Conservation (phyloP, 2,329 filamentous ascomycete genomes). For the Rhynchosporium agropyri region DNA sequence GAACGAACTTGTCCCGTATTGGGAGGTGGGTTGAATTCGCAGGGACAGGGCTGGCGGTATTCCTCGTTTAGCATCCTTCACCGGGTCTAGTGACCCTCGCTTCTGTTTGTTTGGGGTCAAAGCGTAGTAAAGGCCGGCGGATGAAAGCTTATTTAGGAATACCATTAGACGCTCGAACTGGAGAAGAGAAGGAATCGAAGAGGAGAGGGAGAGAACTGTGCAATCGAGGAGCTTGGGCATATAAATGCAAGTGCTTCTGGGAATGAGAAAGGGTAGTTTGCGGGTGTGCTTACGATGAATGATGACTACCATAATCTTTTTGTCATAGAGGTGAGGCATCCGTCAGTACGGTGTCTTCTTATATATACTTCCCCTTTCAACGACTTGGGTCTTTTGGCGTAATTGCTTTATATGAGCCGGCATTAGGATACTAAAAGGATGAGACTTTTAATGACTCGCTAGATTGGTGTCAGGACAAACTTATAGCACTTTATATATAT, state of each 20-base stretch:
- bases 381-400: too few relatives aligned
- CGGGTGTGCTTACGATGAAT: neutral
- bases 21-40: neutral
- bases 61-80: neutral
- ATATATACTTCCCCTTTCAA: slow-evolving; percentile 12
- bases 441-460: too few relatives aligned
- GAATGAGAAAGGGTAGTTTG: neutral
- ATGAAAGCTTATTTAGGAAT: neutral
- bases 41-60: slow-evolving; percentile 1
- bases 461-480: too few relatives aligned
- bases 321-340: slow-evolving; percentile 15
- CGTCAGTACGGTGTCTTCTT: slow-evolving; percentile 7
- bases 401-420: too few relatives aligned
- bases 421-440: too few relatives aligned
- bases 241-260: neutral
- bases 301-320: neutral
- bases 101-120: neutral
- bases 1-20: neutral
- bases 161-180: too few relatives aligned
- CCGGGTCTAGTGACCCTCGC: neutral
- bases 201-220: neutral
- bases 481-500: too few relatives aligned
- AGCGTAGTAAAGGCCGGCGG: slow-evolving; percentile 3
- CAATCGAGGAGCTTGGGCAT: too few relatives aligned
- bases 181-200: neutral